Conservation (phyloP, 192 early-diverging fungal species). For the Cladochytrium replicatum region DNA sequence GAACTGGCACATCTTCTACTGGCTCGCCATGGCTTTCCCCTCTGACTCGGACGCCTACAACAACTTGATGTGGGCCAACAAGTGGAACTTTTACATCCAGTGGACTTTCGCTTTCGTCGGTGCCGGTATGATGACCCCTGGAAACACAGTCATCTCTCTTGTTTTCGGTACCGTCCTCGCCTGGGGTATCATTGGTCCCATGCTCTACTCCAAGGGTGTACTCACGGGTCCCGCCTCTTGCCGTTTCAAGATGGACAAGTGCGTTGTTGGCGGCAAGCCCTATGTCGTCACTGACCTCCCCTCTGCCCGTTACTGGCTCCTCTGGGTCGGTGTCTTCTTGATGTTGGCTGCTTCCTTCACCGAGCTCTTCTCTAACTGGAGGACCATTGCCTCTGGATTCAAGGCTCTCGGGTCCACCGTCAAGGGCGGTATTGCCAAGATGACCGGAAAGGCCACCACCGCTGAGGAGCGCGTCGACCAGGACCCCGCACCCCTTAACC, state of each 20-base stretch:
- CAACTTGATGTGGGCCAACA: too few species aligned
- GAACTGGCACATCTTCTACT: conserved; percentile 20
- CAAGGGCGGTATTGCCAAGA: conserved; percentile 6
- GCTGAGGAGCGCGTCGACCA: conserved; percentile 16
- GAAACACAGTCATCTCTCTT: conserved; percentile 42
- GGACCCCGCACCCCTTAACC: conserved; percentile 30
- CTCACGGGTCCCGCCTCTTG: too few species aligned
- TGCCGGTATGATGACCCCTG: conserved; percentile 52
- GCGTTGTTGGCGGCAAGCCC: too few species aligned
- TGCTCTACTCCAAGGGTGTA: conserved; percentile 25
- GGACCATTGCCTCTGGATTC: conserved; percentile 33
- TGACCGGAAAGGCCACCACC: background rate
- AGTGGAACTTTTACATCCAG: conserved; percentile 31
- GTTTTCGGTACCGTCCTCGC: conserved; percentile 40
- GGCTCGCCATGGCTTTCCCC: too few species aligned
- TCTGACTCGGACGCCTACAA: background rate
- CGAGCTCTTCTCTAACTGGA: conserved; percentile 41
- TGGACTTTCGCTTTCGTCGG: conserved; percentile 47
- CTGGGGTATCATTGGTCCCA: conserved; percentile 52
- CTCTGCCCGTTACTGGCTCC: conserved; percentile 53
- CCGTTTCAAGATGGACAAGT: too few species aligned
- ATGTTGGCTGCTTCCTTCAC: conserved; percentile 57
- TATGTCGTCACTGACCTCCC: conserved; percentile 6
- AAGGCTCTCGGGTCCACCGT: conserved; percentile 16
- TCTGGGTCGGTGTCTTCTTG: conserved; percentile 62